phyloP scores from a whole-genome alignment of 169 alveolate species.

The Fabrea salina region DNA sequence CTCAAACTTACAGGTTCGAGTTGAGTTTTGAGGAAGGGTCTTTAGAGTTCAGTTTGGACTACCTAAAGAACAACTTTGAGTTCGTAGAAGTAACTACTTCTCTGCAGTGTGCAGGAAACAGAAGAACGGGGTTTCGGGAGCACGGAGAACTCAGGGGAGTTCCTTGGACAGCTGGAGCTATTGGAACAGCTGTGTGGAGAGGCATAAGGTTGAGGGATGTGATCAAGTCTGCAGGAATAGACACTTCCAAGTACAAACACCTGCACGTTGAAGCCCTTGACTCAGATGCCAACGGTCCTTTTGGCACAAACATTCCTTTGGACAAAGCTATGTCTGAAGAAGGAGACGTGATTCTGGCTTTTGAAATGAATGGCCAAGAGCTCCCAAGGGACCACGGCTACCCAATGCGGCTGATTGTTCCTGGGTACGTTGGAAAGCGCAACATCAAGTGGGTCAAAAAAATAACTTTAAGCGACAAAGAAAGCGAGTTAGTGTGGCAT shows the following conservation, averaged over 20 bases:
- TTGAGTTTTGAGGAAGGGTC: slow-evolving; percentile 26
- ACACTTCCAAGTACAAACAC: slow-evolving; percentile 34
- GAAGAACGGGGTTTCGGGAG: slow-evolving; percentile 43
- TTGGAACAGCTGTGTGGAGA: slow-evolving; percentile 37
- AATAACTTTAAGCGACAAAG: slow-evolving; percentile 38
- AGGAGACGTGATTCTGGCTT: slow-evolving; percentile 55
- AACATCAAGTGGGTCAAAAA: slow-evolving; percentile 58
- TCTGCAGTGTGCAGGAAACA: slow-evolving; percentile 71
- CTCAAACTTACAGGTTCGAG: slow-evolving; percentile 2
- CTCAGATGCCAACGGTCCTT: slow-evolving; percentile 37
- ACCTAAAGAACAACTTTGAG: slow-evolving; percentile 39
- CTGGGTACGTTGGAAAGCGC: slow-evolving; percentile 60
- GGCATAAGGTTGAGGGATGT: slow-evolving; percentile 51
- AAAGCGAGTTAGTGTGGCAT: slow-evolving; percentile 49
- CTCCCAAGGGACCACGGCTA: slow-evolving; percentile 62
- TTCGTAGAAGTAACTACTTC: slow-evolving; percentile 32
- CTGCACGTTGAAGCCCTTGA: slow-evolving; percentile 39
- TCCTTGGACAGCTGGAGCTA: slow-evolving; percentile 48
- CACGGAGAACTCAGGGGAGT: slow-evolving; percentile 35
- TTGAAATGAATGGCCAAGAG: slow-evolving; percentile 55
- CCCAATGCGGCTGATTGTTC: slow-evolving; percentile 64
- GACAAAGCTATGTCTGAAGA: slow-evolving; percentile 17
- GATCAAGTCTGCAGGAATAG: slow-evolving; percentile 34
- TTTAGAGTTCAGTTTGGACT: slow-evolving; percentile 32
- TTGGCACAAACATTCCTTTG: slow-evolving; percentile 27